Percentiles rank a stretch among this genome's conserved stretches.
These are phyloP conservation scores for Flaveria trinervia DNA, from an alignment of 129 eudicot genomes.

Conservation along the genomic window DNA sequence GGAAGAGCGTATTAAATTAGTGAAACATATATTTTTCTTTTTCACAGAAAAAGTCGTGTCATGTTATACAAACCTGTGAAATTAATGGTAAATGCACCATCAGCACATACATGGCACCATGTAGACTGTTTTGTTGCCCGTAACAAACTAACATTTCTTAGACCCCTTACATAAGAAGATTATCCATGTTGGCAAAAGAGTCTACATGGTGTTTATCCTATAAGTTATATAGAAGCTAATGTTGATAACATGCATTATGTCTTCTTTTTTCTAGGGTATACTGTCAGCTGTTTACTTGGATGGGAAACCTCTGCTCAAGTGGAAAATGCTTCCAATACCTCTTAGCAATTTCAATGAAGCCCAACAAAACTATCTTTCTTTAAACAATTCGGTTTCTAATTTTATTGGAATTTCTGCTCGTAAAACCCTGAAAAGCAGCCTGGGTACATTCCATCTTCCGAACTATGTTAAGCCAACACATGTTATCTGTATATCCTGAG, in stretches of 20 bases:
- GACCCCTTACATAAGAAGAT: not conserved
- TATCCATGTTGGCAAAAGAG: not conserved
- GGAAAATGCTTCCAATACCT: conserved; percentile 80
- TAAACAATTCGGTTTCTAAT: conserved; percentile 30
- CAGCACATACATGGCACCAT: not conserved
- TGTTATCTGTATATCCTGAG: not conserved
- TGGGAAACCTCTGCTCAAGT: conserved; percentile 59
- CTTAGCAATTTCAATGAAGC: conserved; percentile 52
- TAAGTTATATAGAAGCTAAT: not conserved
- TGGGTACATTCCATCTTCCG: conserved; percentile 37
- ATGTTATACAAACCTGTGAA: not conserved
- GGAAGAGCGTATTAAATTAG: not conserved
- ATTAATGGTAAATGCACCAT: not conserved
- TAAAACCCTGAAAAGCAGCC: conserved; percentile 36
- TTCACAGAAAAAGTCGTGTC: too few species aligned
- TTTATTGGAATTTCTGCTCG: conserved; percentile 41
- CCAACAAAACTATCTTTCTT: conserved; percentile 40
- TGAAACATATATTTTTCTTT: not conserved
- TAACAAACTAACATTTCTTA: conserved; percentile 2
- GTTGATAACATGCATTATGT: not conserved
- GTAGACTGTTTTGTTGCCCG: not conserved
- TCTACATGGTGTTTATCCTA: not conserved
- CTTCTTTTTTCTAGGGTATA: conserved; percentile 61
- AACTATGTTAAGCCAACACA: conserved; percentile 1
- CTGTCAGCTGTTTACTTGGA: conserved; percentile 72